Evolutionary conservation across 257 asterid species (phyloP), one percentile per base, ranked within the genome.

Genomic region (Ligustrum vulgare): DNA sequence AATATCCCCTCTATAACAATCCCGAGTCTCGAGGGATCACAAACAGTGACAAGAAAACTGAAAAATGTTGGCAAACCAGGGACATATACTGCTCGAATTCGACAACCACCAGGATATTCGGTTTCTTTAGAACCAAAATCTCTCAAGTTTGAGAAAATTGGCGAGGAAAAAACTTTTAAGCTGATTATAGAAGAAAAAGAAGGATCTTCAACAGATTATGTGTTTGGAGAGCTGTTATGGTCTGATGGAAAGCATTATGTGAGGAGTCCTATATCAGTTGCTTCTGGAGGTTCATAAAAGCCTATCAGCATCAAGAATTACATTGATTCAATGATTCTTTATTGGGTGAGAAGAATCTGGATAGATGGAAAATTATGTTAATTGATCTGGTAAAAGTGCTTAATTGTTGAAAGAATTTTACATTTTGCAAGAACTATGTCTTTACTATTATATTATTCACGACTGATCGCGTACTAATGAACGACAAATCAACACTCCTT

Each of bases 41-140:
- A 70, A 32, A 74, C 74, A 3, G 69, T 77, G 41, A 77, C 69
- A 10, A 67, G 86, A 60, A 71, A 11, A 31, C 65, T 84, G 32
- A 76, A 78, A 31, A 84, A 82, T 36, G 88, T 84, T 2, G 86
- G 83, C 20, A 34, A 63, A 12, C 73, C 86, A 8, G 86, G 81
- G 12, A 65, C 39, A 0, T 82, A 82, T 62, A 18, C 32, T 20
- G 81, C 81, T 70, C 72, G 34, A 3, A 23, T 82, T 56, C 76
- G 7, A 23, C 63, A 31, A 28, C 80, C 82, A 34, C 37, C 12
- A 0, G 83, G 83, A 33, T 75, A 71, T 72, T 74, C 18, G 4
- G 73, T 79, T n/a, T 45, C 70, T 2, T 75, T 79, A 1, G 56
- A 75, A 69, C 86, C 86, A 2, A 51, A 58, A 1, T n/a, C 6